Evolutionary conservation across 2,329 filamentous ascomycete genomes (phyloP), one percentile per base, ranked within the genome.

Genomic region (Stemphylium beticola): DNA sequence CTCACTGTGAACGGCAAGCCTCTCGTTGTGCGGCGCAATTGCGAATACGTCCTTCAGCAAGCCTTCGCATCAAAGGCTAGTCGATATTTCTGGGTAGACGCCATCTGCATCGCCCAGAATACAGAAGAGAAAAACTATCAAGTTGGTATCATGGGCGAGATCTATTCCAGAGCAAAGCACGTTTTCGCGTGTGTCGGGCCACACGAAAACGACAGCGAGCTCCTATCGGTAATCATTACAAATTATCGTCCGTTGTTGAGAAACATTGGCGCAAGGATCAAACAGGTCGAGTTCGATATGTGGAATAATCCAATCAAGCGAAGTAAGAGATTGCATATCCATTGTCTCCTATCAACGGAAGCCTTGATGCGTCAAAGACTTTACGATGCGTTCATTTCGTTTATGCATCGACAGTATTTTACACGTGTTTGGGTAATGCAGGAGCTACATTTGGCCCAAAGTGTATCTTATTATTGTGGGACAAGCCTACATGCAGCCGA

Each of bases 31-130:
- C 33, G 40, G 1, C 48, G 40, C 14, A 50, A 50, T 1, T 50
- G 48, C 9, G 40, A 39, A 38, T 44, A 50, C 17, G 48, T 37
- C 4, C 48, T 50, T 11, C 48, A 50, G 7, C 48, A 50, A 20
- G 48, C 40, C 6, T 44, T 44, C 15, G 11, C 33, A 4, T 20
- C 40, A 4, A 45, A 45, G 1, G 17, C 40, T 4, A 22, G 33
- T 8, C 18, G 11, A 1, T 39, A 51, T n/a, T 38, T 33, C 11
- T 52, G 42, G 49, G 34, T 46, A 0, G 49, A 52, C 4, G 49
- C 49, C 1, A 40, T 52, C 1, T 52, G 49, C 4, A 52, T 52
- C 10, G 34, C 20, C 2, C 49, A 52, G 36, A 36, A 26, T 5
- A 36, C 37, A 7, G 11, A 46, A 4, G 41, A 46, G 7, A 39